Percentiles rank a stretch among this genome's conserved stretches.
These are phyloP conservation scores for Kockiozyma suomiensis DNA, from an alignment of 805 yeast species.

Conservation along the genomic window DNA sequence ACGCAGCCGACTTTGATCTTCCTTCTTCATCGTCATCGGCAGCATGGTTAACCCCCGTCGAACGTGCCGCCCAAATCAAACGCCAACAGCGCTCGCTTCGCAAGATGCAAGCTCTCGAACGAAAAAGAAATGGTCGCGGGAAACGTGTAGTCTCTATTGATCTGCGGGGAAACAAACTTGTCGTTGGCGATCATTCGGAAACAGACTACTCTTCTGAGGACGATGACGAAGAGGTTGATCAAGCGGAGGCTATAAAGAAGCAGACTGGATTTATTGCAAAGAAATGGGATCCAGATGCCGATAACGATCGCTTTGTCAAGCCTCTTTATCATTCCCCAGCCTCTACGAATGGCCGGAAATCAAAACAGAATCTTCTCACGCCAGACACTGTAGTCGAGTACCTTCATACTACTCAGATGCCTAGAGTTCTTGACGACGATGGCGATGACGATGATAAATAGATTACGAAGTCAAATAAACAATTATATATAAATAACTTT, in stretches of 20 bases:
- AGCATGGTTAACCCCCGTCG: slow-evolving; percentile 83
- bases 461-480: no score
- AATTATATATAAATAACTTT: slow-evolving; percentile 1
- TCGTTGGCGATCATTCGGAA: slow-evolving; percentile 52
- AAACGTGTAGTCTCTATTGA: slow-evolving; percentile 74
- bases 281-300: slow-evolving; percentile 23
- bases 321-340: slow-evolving; percentile 13
- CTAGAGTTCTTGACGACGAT: background rate
- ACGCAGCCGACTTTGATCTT: slow-evolving; percentile 83
- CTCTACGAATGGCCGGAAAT: background rate
- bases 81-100: slow-evolving; percentile 77
- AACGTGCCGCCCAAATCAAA: slow-evolving; percentile 83
- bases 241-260: slow-evolving; percentile 3
- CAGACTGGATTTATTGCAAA: slow-evolving; percentile 10
- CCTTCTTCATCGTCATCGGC: slow-evolving; percentile 53
- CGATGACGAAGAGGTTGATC: slow-evolving; percentile 40
- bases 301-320: slow-evolving; percentile 13
- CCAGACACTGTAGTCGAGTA: background rate
- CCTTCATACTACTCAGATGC: background rate
- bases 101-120: slow-evolving; percentile 61
- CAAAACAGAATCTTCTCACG: background rate
- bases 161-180: slow-evolving; percentile 78
- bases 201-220: slow-evolving; percentile 39
- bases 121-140: slow-evolving; percentile 70
- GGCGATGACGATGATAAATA: background rate